Evolutionary conservation across 352 stramenopile species (phyloP), one percentile per base, ranked within the genome.

Genomic region (Phytophthora tentaculata): DNA sequence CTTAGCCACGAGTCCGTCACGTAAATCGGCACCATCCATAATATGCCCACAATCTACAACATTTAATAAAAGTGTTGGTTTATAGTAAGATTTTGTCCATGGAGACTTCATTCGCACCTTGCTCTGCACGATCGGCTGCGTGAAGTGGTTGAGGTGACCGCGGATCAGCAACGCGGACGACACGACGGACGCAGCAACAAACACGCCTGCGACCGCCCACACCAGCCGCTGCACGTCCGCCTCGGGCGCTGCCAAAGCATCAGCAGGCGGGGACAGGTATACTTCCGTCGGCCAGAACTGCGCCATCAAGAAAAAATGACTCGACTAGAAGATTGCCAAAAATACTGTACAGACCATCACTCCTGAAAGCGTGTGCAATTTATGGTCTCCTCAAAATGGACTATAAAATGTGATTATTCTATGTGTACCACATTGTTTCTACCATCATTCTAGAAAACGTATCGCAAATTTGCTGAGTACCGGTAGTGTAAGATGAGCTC

Each of bases 11-110:
- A 98, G 73, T 98, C 95, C 16, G 98, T 97, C 2, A 91, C 86
- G 82, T 99, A 99, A 65, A 99, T 98, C 1, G 97, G 97, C 16
- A 99, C 96, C 95, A 99, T 99, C 95, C 95, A 99, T 20, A 99
- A 69, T 65, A 99, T 99, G 0, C 97, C 88, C 3, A 99, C 92
- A 67, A 99, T 96, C 83, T 99, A 92, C 16, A 64, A 29, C 50
- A 9, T 32, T 32, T 39, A 9, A 67, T 49, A 24, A 26, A 54
- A 43, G 8, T 7, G 39, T 32, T 8, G 35, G 56, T 50, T 45
- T 51, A 44, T 66, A 35, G 19, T 53, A 62, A 56, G 29, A 61
- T 51, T 50, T 50, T 47, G 23, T 29, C 17, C 2, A 37, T 37
- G 29, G 7, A 48, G 32, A 12, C 22, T 24, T 19, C 48, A 20